Base-by-base conservation (phyloP, 2,329 filamentous ascomycete species). In the Albifimbria verrucaria region DNA sequence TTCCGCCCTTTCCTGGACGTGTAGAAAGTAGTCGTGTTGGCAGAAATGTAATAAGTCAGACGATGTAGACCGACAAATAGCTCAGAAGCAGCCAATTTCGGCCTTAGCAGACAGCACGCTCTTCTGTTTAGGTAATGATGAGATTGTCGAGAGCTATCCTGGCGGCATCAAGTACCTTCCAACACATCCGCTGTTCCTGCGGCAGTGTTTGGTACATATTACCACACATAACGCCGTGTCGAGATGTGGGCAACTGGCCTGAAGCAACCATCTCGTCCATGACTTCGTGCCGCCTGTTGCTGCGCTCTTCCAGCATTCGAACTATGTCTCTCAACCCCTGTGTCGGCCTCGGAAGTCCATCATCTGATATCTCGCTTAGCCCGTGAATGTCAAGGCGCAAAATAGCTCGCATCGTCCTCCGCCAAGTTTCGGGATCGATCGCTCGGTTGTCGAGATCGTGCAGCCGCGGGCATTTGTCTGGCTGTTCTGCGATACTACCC, bases 341-440 rank as follows among this genome's bases (percentile, higher is more conserved):
- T 44, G 67, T 59, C 6, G 51, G 39, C 24, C 60, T 58, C 45
- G 63, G 52, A 12, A 53, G 49, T 1, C 53, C 49, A 4, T 47
- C 44, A 9, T 55, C 55, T 7, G 24, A 23, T n/a, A 55, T 49
- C 21, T 61, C 59, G 12, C 65, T 61, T 24, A 80, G 61, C 0
- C 83, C 83, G 62, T 86, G 83, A 7, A 86, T 76, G 59, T 86
- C 83, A 12, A 80, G 59, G 53, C 76, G 77, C 18, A 86, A 67
- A 52, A 86, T 68, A 2, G 78, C 77, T 15, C 82, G 73, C 41
- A 85, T 74, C 2, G 74, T 73, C 7, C 73, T 69, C 32, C 81
- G 71, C 83, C 83, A 87, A 58, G 77, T 65, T 4, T 71, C 66
- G 0, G 83, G 81, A 24, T 78, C 71, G 67, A 86, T 74, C 42